Evolutionary conservation across 2,329 filamentous ascomycete species (phyloP), one percentile per base, ranked within the genome.

Genomic region (Aureobasidium sp.): DNA sequence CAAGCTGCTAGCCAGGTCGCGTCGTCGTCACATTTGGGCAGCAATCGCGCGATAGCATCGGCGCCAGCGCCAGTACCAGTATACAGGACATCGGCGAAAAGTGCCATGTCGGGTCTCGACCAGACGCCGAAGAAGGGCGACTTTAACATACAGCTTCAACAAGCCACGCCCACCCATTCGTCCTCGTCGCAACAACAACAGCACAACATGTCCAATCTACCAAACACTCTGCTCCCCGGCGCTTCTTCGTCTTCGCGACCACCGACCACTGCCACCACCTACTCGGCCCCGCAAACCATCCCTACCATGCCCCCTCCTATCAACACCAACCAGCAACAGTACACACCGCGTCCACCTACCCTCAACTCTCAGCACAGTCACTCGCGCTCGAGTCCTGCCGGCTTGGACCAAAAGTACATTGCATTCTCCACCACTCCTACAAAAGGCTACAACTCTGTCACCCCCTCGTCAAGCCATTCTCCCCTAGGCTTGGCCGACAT

Each of bases 401-500:
- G 80, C 44, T 71, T 82, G 68, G 79, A 86, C 62, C 81, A 83
- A 65, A 83, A 83, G 71, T 86, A 86, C 73, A 82, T 84, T 66
- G 81, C 83, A 54, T 85, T 84, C 69, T 80, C 79, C 60, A 91
- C 89, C 3, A 78, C 78, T 63, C 72, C 72, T 2, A 65, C 64
- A 15, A 63, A 64, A 25, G 34, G 73, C 72, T 69, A 63, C 69
- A 66, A 73, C 69, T 67, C 72, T 2, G 81, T 83, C 32, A 83
- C 82, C n/a, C 79, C 79, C 29, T 72, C 87, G 77, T 81, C 83
- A 59, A 89, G 90, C 66, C 93, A 94, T 72, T 96, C 92, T 9
- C 93, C 93, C 3, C 82, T 97, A 36, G 94, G 91, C 16, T 83
- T 97, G 45, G 90, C 91, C 64, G 93, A 97, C 74, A 97, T 97